Conservation (phyloP, 2,329 filamentous ascomycete species). For the Fusarium liriodendri region DNA sequence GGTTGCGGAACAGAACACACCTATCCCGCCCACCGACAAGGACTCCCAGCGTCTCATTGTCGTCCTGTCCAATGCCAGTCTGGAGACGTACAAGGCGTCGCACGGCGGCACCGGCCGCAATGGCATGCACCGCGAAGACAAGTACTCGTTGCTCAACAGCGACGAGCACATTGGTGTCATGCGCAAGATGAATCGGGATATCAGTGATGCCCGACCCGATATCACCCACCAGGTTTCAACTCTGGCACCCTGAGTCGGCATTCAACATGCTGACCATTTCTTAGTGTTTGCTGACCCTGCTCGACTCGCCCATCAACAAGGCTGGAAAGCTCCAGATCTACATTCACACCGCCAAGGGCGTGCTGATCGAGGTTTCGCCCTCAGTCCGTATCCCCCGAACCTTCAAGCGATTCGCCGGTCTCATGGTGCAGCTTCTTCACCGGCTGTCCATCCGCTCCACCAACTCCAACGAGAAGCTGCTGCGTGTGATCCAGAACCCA, state of each 20-base stretch:
- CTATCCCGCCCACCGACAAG: constrained; percentile 88
- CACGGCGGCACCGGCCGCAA: constrained; percentile 74
- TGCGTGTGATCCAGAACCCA: constrained; percentile 97
- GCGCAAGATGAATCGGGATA: constrained; percentile 99
- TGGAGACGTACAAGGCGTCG: constrained; percentile 96
- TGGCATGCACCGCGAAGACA: constrained; percentile 82
- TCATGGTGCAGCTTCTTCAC: constrained; percentile 98
- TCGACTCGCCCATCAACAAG: constrained; percentile 99
- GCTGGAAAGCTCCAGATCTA: constrained; percentile 97
- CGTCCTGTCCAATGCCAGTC: constrained; percentile 94
- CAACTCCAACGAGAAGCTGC: constrained; percentile 95
- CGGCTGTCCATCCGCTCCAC: constrained; percentile 95
- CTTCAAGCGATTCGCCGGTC: constrained; percentile 97
- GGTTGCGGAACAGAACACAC: constrained; percentile 89
- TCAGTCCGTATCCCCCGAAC: constrained; percentile 97
- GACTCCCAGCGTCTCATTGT: constrained; percentile 93
- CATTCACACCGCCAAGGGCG: constrained; percentile 97
- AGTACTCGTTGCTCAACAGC: constrained; percentile 97
- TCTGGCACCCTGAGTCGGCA: constrained; percentile 48
- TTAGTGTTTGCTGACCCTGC: constrained; percentile 94
- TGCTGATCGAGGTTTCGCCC: constrained; percentile 98
- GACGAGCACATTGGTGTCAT: constrained; percentile 99
- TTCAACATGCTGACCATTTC: constrained; percentile 58
- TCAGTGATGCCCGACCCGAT: constrained; percentile 96
- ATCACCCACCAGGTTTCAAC: constrained; percentile 92